Evolutionary conservation across 441 rosid species (phyloP).

Genomic region (Populus hybrid): DNA sequence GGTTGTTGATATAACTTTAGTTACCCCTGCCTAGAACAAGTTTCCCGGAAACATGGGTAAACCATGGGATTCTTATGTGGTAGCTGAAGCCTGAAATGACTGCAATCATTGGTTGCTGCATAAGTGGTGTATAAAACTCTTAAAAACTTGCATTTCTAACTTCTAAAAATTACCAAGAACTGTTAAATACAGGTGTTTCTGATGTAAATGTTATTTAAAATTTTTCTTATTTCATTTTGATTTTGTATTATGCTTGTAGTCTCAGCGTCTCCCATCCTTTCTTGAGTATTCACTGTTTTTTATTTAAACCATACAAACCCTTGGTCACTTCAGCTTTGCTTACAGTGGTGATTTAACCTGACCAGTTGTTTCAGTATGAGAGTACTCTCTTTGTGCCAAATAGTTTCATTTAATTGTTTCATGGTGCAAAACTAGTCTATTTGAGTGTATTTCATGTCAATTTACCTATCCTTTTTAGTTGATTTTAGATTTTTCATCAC

Average conservation of each 20-base stretch:
- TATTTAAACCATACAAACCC: background rate
- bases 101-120: background rate
- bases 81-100: background rate
- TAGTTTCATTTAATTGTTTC: background rate
- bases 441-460: background rate
- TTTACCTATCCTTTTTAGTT: background rate
- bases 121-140: background rate
- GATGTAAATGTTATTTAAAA: background rate
- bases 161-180: background rate
- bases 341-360: background rate
- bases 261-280: too few relatives aligned
- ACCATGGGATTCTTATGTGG: background rate
- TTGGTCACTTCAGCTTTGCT: background rate
- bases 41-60: background rate
- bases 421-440: background rate
- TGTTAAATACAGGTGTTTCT: background rate
- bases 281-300: too few relatives aligned
- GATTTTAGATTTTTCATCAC: background rate
- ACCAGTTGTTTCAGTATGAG: slow-evolving; percentile 2
- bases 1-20: background rate
- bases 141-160: slow-evolving; percentile 1
- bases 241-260: background rate
- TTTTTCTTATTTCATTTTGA: background rate
- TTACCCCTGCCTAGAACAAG: background rate
- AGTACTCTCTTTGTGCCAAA: background rate